Percentiles rank a stretch among this genome's conserved stretches.
Evolutionary conservation across 2,329 filamentous ascomycete genomes (phyloP).

Genomic region (Ceratocystis eucalypticola): DNA sequence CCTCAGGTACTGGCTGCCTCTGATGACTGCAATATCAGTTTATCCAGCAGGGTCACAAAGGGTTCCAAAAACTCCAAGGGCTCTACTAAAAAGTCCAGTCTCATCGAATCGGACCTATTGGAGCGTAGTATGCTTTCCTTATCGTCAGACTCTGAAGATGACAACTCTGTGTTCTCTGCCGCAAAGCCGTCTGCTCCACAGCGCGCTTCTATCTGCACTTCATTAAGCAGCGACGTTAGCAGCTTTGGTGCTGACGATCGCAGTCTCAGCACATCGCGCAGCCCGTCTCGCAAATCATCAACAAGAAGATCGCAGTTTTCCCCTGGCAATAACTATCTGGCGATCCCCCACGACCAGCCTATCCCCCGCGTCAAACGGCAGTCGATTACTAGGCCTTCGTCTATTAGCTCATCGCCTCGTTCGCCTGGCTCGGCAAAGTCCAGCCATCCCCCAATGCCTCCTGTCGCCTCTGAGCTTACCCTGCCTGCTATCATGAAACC

Average conservation of each 20-base stretch:
- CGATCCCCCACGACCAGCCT: conserved; percentile 27
- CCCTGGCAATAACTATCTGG: conserved; percentile 31
- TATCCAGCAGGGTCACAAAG: conserved; percentile 42
- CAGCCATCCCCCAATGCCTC: conserved; percentile 8
- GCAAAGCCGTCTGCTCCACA: conserved; percentile 16
- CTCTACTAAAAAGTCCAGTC: conserved; percentile 32
- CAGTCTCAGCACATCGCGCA: conserved; percentile 5
- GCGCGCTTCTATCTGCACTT: conserved; percentile 18
- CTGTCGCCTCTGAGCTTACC: conserved; percentile 2
- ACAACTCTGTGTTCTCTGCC: conserved; percentile 24
- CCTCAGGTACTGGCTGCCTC: conserved; percentile 5
- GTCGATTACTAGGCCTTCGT: conserved; percentile 24
- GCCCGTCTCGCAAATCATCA: conserved; percentile 26
- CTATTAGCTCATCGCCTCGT: conserved; percentile 23
- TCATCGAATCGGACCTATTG: conserved; percentile 38
- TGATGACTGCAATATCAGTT: conserved; percentile 35
- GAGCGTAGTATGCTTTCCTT: conserved; percentile 43
- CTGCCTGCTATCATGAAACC: conserved; percentile 2
- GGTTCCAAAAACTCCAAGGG: conserved; percentile 41
- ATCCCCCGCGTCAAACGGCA: conserved; percentile 12
- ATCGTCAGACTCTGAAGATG: conserved; percentile 45
- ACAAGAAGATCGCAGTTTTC: conserved; percentile 31
- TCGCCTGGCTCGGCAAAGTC: conserved; percentile 11
- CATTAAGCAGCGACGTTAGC: conserved; percentile 16
- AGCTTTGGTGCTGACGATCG: conserved; percentile 15